Percentiles rank a stretch among this genome's conserved stretches.
Evolutionary conservation across 2,329 filamentous ascomycete species (phyloP).

Genomic region (Fusarium verticillioides): DNA sequence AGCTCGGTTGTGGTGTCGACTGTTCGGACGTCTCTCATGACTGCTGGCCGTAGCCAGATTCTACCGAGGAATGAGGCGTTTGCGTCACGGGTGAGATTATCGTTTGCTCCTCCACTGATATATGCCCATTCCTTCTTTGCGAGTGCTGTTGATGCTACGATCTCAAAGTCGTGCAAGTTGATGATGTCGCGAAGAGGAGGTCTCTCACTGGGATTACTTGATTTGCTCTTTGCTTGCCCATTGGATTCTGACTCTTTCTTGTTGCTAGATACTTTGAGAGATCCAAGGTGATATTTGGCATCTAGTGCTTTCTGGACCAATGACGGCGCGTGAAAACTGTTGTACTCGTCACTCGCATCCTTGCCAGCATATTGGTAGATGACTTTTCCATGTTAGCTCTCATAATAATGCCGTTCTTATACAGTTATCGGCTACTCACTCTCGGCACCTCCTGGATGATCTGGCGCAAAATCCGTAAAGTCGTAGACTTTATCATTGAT

Average conservation of each 20-base stretch:
- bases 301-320: conserved; percentile 36
- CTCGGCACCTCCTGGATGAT: conserved; percentile 39
- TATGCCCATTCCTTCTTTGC: conserved; percentile 41
- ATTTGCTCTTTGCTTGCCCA: rapidly evolving
- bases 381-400: conserved; percentile 12
- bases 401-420: rapidly evolving
- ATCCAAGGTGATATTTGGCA: background rate
- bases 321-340: conserved; percentile 35
- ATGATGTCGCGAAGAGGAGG: conserved; percentile 22
- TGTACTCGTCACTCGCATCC: conserved; percentile 42
- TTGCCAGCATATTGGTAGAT: conserved; percentile 42
- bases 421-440: background rate
- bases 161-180: conserved; percentile 44
- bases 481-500: conserved; percentile 75
- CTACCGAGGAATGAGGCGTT: conserved; percentile 30
- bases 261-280: background rate
- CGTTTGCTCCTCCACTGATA: conserved; percentile 41
- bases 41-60: conserved; percentile 41
- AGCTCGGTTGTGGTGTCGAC: conserved; percentile 29
- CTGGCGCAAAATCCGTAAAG: conserved; percentile 43
- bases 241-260: background rate
- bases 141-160: conserved; percentile 13
- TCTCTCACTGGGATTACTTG: background rate
- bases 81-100: conserved; percentile 39
- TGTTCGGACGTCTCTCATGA: conserved; percentile 37